A percentile compares a stretch with the other conserved stretches of the same genome.
Conservation (phyloP, 2,329 filamentous ascomycete genomes). For the Xylaria sp. region DNA sequence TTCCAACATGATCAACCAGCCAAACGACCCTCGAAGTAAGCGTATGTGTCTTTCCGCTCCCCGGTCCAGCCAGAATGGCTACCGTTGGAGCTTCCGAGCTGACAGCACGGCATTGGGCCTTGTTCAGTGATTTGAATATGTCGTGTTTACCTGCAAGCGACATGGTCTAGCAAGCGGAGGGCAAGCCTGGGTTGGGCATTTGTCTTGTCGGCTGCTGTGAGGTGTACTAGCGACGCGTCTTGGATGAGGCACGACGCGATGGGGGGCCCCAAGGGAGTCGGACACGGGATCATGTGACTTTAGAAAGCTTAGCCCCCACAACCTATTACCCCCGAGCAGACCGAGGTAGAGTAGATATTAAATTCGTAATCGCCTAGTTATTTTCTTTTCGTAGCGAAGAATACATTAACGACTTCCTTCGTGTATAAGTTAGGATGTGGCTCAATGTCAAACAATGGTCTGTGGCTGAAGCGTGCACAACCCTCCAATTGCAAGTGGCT, state of each 20-base stretch:
- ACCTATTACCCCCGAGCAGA: neutral
- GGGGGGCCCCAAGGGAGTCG: neutral
- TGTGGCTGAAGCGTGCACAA: slow-evolving; percentile 24
- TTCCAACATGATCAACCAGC: slow-evolving; percentile 76
- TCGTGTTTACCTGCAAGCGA: slow-evolving; percentile 36
- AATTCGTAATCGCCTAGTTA: neutral
- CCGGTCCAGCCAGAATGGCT: slow-evolving; percentile 74
- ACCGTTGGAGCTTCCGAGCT: slow-evolving; percentile 64
- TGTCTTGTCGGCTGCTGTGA: slow-evolving; percentile 11
- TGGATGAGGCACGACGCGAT: slow-evolving; percentile 22
- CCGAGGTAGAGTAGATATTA: no score
- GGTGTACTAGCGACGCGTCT: slow-evolving; percentile 31
- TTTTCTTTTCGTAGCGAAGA: neutral
- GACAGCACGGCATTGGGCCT: slow-evolving; percentile 66
- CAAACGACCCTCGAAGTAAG: slow-evolving; percentile 92
- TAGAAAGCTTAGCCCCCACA: neutral
- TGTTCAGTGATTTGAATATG: slow-evolving; percentile 63
- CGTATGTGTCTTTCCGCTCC: slow-evolving; percentile 92
- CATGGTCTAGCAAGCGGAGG: slow-evolving; percentile 38
- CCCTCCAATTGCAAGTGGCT: slow-evolving; percentile 7
- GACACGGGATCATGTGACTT: slow-evolving; percentile 38
- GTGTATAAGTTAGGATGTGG: slow-evolving; percentile 21
- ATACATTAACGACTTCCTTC: neutral
- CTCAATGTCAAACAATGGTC: neutral
- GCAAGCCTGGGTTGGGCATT: slow-evolving; percentile 6